These are phyloP conservation scores for Mediolabrus comicus DNA, from an alignment of 108 stramenopile species.

Conservation along the genomic window DNA sequence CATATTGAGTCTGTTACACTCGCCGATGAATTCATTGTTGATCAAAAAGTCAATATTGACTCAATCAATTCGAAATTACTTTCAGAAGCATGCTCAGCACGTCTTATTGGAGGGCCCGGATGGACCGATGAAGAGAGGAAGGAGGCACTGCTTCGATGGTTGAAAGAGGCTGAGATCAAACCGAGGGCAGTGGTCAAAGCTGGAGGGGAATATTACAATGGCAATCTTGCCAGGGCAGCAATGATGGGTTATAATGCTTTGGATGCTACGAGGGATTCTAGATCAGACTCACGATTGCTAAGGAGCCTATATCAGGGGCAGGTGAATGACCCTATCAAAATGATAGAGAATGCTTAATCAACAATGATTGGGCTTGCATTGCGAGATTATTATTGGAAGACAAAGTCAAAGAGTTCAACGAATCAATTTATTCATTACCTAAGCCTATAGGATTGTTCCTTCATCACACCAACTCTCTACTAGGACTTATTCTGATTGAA, in stretches of 20 bases:
- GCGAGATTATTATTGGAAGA: too few relatives aligned
- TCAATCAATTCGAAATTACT: slow-evolving; percentile 34
- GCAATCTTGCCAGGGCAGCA: slow-evolving; percentile 68
- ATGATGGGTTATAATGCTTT: slow-evolving; percentile 69
- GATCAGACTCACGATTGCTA: slow-evolving; percentile 52
- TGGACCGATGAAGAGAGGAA: slow-evolving; percentile 62
- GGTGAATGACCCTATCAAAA: not conserved
- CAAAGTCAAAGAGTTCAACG: not conserved
- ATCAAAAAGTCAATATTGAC: slow-evolving; percentile 57
- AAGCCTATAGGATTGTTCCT: not conserved
- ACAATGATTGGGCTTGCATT: not conserved
- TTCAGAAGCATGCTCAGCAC: slow-evolving; percentile 70
- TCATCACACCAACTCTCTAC: not conserved
- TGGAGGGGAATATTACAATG: slow-evolving; percentile 58
- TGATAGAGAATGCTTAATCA: slow-evolving; percentile 4
- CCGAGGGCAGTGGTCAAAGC: slow-evolving; percentile 26
- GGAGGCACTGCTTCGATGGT: slow-evolving; percentile 56
- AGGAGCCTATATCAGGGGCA: slow-evolving; percentile 53
- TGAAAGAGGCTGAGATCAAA: slow-evolving; percentile 46
- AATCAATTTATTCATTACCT: not conserved
- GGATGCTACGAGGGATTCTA: slow-evolving; percentile 54
- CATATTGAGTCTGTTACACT: slow-evolving; percentile 54
- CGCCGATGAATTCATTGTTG: slow-evolving; percentile 67
- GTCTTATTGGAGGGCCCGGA: slow-evolving; percentile 62
- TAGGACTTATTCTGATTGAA: slow-evolving; percentile 71